A percentile compares a stretch with the other conserved stretches of the same genome.
phyloP scores from a whole-genome alignment of 139 green algal species.

The Chlamydomonas eustigma region DNA sequence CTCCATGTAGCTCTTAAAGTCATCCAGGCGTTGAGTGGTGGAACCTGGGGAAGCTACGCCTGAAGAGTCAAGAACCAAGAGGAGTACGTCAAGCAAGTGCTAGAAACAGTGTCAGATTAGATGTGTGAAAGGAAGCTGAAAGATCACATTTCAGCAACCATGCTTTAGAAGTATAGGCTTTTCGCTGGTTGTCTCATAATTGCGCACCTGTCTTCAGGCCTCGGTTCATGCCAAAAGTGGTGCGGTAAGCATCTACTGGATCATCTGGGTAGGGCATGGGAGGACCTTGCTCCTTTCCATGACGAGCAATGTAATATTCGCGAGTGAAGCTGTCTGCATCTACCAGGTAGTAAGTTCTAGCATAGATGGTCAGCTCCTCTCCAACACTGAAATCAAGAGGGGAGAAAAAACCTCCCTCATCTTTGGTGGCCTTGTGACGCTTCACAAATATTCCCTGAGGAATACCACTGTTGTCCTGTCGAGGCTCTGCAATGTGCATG shows the following conservation, averaged over 20 bases:
- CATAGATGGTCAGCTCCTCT: constrained; percentile 67
- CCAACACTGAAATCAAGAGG: constrained; percentile 71
- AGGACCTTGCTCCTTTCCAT: constrained; percentile 29
- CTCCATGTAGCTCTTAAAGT: constrained; percentile 71
- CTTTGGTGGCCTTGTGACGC: constrained; percentile 68
- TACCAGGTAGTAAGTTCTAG: constrained; percentile 65
- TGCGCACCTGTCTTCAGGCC: constrained; percentile 14
- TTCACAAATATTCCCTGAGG: constrained; percentile 84
- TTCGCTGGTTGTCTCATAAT: too few relatives aligned
- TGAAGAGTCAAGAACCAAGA: background rate
- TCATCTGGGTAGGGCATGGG: constrained; percentile 53
- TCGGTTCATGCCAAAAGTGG: constrained; percentile 41
- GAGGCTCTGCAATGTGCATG: constrained; percentile 82
- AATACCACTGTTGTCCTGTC: constrained; percentile 83
- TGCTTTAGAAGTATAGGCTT: too few relatives aligned
- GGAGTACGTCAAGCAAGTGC: too few relatives aligned
- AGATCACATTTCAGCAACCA: too few relatives aligned
- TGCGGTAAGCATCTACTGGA: constrained; percentile 50
- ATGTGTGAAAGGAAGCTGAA: too few relatives aligned
- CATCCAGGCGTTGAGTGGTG: constrained; percentile 38
- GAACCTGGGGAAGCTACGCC: background rate
- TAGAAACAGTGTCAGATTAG: too few relatives aligned
- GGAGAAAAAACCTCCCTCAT: constrained; percentile 42
- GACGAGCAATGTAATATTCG: constrained; percentile 22
- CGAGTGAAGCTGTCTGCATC: constrained; percentile 83